Evolutionary conservation across 352 stramenopile genomes (phyloP), one percentile per base, ranked within the genome.

Genomic region (Phytophthora colocasiae): DNA sequence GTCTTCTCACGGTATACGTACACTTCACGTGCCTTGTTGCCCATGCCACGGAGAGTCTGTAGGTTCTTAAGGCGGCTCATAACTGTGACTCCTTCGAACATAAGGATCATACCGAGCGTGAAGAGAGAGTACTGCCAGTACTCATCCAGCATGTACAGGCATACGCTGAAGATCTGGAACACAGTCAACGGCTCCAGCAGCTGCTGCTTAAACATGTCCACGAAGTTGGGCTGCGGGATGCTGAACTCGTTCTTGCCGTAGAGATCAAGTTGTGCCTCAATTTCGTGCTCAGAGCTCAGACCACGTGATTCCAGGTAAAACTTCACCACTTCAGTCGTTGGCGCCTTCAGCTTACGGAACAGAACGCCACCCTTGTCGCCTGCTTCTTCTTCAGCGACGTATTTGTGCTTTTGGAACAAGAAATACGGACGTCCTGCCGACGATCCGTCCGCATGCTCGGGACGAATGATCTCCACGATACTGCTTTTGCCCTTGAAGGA

Each of bases 81-180:
- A 11, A 98, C 97, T 2, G 98, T 96, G 11, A 98, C 97, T 27
- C 87, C 92, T 72, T 99, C 98, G 63, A 99, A 99, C 74, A 99
- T 89, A 49, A 99, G 72, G 49, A 99, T 95, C 83, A 99, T 99
- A 40, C 88, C 81, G 10, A 99, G 82, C 44, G 98, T 99, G 66
- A 99, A 99, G n/a, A 99, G 79, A 29, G 95, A 97, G 82, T 99
- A 99, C 78, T 99, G 97, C 97, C 97, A 99, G 84, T 99, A 99
- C 75, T 99, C 98, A 79, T 99, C 98, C 12, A 99, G 82, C 80
- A 95, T 98, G 91, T 98, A 99, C 22, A 99, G 78, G 24, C 96
- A 84, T 15, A 99, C 96, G 70, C 97, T 99, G 49, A 99, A 97
- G 50, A 99, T 84, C 87, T 99, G 98, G 76, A 99, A 99, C 1